Percentiles rank a stretch among this genome's conserved stretches.
phyloP scores from a whole-genome alignment of 2,329 filamentous ascomycete species.

The Pyricularia sp. region DNA sequence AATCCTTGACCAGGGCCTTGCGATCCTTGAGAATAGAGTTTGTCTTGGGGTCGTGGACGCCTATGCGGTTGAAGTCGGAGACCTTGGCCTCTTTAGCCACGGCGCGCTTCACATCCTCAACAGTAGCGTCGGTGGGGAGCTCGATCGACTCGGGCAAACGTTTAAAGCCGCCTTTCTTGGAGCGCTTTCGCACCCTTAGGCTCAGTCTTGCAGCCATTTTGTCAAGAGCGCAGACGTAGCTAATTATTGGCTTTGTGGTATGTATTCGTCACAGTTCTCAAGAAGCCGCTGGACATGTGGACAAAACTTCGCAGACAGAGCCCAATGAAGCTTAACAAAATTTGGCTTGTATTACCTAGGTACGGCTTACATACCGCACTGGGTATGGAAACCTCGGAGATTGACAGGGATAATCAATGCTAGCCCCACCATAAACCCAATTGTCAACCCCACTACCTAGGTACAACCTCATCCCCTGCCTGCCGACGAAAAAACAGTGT shows the following conservation, averaged over 20 bases:
- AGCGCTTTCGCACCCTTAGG: slow-evolving; percentile 27
- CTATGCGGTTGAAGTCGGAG: slow-evolving; percentile 51
- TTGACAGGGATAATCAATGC: neutral
- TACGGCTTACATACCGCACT: neutral
- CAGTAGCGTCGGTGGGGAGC: slow-evolving; percentile 38
- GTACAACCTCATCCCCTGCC: neutral
- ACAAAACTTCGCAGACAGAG: neutral
- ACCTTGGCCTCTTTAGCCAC: slow-evolving; percentile 43
- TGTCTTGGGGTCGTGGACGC: slow-evolving; percentile 49
- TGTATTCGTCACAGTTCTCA: neutral
- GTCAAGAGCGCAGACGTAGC: neutral
- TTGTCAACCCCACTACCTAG: neutral
- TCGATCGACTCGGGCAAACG: slow-evolving; percentile 43
- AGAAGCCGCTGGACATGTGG: neutral
- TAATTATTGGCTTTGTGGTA: neutral
- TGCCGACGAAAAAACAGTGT: neutral
- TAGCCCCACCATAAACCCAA: neutral
- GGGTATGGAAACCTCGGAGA: neutral
- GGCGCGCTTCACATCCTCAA: slow-evolving; percentile 49
- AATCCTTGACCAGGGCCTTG: slow-evolving; percentile 39
- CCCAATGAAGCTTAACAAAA: neutral
- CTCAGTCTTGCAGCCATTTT: neutral
- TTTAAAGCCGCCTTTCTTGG: slow-evolving; percentile 41
- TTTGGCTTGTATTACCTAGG: neutral
- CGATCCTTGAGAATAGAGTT: slow-evolving; percentile 57